These are phyloP conservation scores for Strigomonas culicis DNA, from an alignment of 208 protist species.

Conservation along the genomic window DNA sequence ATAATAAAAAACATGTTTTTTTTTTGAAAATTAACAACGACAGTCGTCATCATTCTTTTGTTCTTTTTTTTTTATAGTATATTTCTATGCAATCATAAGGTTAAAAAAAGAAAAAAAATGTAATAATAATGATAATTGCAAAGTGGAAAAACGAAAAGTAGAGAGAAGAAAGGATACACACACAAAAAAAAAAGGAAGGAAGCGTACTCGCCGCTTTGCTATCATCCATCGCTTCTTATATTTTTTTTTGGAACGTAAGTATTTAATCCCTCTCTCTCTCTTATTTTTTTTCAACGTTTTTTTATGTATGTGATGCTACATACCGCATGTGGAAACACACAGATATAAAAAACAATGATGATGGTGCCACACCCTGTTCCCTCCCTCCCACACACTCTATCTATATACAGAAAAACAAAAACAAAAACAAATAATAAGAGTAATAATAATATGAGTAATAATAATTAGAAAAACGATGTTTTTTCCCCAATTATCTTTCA, in stretches of 20 bases:
- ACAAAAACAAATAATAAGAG: constrained; percentile 7
- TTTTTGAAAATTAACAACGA: neutral
- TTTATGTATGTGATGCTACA: too few relatives aligned
- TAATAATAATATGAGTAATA: constrained; percentile 13
- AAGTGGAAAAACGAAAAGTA: constrained; percentile 10
- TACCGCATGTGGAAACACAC: too few relatives aligned
- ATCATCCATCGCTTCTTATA: neutral
- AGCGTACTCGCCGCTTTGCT: too few relatives aligned
- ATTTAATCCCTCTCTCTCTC: neutral
- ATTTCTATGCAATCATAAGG: constrained; percentile 8
- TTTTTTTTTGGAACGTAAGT: neutral
- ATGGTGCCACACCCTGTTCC: too few relatives aligned
- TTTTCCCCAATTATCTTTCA: neutral
- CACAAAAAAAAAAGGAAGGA: constrained; percentile 3
- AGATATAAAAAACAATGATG: too few relatives aligned
- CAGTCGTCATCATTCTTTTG: neutral
- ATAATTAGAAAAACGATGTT: constrained; percentile 6
- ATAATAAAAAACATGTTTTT: neutral
- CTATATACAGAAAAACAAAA: constrained; percentile 12
- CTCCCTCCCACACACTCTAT: too few relatives aligned
- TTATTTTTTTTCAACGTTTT: too few relatives aligned
- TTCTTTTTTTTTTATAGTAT: constrained; percentile 5
- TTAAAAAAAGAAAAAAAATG: constrained; percentile 22
- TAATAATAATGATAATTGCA: too few relatives aligned
- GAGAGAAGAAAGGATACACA: neutral